phyloP scores from a whole-genome alignment of 148 eudicot species.

The Rhododendron ovatum region DNA sequence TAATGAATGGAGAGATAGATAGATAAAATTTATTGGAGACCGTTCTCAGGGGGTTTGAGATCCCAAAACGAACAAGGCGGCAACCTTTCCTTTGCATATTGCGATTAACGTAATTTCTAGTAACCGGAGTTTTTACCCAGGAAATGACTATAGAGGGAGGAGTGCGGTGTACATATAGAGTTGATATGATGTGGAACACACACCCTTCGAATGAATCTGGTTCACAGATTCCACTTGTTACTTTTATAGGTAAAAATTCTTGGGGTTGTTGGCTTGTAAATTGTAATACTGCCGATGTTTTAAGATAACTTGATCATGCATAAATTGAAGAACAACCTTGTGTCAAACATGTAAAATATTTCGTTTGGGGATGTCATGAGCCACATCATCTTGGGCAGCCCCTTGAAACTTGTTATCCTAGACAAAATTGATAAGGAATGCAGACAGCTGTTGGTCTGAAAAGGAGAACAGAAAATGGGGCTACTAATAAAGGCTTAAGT shows the following conservation, averaged over 20 bases:
- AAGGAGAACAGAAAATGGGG: not conserved
- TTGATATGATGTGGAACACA: not conserved
- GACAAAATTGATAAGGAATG: not conserved
- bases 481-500: not conserved
- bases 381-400: not conserved
- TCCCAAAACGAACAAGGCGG: too few species aligned
- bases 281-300: not conserved
- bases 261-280: not conserved
- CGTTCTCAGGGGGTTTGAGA: too few species aligned
- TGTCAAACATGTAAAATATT: not conserved
- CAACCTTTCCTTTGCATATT: not conserved
- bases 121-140: not conserved
- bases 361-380: not conserved
- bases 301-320: not conserved
- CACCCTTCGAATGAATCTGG: not conserved
- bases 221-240: not conserved
- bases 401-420: not conserved
- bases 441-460: not conserved
- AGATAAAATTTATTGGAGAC: too few species aligned
- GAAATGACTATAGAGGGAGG: not conserved
- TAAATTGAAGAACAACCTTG: not conserved
- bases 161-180: not conserved
- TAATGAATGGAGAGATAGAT: too few species aligned
- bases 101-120: not conserved
- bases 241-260: not conserved